Percentiles rank a stretch among this genome's conserved stretches.
Conservation (phyloP, 495 filamentous ascomycete genomes). For the Aspergillus bridgeri region DNA sequence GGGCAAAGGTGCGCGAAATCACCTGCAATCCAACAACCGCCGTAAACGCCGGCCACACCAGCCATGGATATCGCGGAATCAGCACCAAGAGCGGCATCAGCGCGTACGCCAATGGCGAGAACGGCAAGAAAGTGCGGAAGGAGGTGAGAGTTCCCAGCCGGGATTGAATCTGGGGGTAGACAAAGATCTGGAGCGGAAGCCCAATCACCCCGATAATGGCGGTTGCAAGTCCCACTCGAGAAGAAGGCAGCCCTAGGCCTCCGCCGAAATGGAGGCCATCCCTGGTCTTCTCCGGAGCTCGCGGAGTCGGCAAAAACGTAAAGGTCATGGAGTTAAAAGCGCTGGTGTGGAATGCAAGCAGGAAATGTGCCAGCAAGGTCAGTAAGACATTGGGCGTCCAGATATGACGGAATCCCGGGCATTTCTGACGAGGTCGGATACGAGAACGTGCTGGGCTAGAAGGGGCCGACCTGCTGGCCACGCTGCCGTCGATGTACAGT, state of each 20-base stretch:
- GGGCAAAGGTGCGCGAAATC: slow-evolving; percentile 65
- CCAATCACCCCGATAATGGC: slow-evolving; percentile 67
- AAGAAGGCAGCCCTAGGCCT: slow-evolving; percentile 66
- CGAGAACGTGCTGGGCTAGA: slow-evolving; percentile 24
- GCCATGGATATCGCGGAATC: slow-evolving; percentile 43
- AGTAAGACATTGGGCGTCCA: slow-evolving; percentile 60
- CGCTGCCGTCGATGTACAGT: slow-evolving; percentile 29
- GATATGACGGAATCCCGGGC: slow-evolving; percentile 53
- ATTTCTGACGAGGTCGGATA: slow-evolving; percentile 22
- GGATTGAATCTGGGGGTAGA: slow-evolving; percentile 62
- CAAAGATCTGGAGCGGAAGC: slow-evolving; percentile 63
- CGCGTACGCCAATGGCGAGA: slow-evolving; percentile 65
- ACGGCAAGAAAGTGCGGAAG: slow-evolving; percentile 54
- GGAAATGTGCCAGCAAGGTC: slow-evolving; percentile 60
- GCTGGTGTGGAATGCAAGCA: slow-evolving; percentile 70
- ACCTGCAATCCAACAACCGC: slow-evolving; percentile 65
- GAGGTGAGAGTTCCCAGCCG: slow-evolving; percentile 59
- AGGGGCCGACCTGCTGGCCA: slow-evolving; percentile 27
- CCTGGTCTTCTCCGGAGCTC: slow-evolving; percentile 44
- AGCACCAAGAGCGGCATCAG: slow-evolving; percentile 65
- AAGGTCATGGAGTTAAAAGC: slow-evolving; percentile 75
- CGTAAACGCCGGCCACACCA: slow-evolving; percentile 58
- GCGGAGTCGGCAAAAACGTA: slow-evolving; percentile 66
- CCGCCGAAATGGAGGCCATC: slow-evolving; percentile 61
- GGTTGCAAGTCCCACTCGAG: slow-evolving; percentile 65